A percentile compares a stretch with the other conserved stretches of the same genome.
Conservation (phyloP, 768 basidiomycete species). For the Daedaleopsis nitida region DNA sequence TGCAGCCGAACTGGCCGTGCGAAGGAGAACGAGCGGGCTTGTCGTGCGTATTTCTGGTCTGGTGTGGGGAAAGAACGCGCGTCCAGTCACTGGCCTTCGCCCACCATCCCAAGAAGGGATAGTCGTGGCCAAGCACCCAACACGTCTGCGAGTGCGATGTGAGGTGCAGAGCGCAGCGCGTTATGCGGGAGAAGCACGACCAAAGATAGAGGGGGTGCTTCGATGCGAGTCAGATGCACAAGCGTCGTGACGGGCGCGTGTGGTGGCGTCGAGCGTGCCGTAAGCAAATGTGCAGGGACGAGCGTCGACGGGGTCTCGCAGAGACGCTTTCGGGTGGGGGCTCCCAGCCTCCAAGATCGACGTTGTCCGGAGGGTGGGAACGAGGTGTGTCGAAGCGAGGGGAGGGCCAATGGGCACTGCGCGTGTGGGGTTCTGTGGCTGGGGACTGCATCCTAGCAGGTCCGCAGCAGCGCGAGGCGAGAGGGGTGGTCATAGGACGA, state of each 20-base stretch:
- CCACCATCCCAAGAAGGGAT: neutral
- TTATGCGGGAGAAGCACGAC: neutral
- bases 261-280: neutral
- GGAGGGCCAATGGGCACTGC: neutral
- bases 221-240: constrained; percentile 6
- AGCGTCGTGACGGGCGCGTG: neutral
- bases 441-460: neutral
- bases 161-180: neutral
- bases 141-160: neutral
- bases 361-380: neutral
- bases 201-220: constrained; percentile 3
- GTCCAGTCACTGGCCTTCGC: too few relatives aligned
- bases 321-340: neutral
- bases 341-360: neutral
- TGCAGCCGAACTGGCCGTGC: too few relatives aligned
- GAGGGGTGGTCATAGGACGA: neutral
- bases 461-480: neutral
- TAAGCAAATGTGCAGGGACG: neutral
- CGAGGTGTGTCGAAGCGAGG: neutral
- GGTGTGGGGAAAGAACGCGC: too few relatives aligned
- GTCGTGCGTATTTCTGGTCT: too few relatives aligned
- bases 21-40: too few relatives aligned
- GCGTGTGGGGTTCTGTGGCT: neutral
- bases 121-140: neutral
- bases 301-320: neutral